Conservation (phyloP, 345 rosid species). For the Lepidium aucheri region DNA sequence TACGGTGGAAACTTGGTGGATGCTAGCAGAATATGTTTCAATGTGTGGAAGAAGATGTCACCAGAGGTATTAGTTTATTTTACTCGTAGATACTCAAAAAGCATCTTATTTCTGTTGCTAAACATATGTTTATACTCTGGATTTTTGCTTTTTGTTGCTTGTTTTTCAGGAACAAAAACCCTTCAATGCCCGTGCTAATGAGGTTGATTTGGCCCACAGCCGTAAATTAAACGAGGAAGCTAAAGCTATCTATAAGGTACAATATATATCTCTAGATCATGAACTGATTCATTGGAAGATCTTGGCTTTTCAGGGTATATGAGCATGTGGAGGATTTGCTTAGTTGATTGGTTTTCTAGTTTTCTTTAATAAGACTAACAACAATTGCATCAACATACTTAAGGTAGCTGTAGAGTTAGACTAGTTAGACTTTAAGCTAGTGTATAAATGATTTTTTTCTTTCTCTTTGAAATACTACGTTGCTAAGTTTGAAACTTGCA, state of each 20-base stretch:
- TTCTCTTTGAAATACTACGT: not conserved
- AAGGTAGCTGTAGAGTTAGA: not conserved
- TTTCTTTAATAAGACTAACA: not conserved
- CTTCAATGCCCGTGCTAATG: conserved; percentile 32
- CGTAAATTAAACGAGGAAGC: conserved; percentile 18
- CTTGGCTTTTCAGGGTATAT: not conserved
- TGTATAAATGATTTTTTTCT: not conserved
- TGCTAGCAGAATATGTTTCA: conserved; percentile 45
- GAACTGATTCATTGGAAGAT: not conserved
- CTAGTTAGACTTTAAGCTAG: not conserved
- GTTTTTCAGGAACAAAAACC: conserved; percentile 49
- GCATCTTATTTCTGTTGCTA: not conserved
- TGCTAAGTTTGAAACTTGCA: not conserved
- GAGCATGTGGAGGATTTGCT: not conserved
- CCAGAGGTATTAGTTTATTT: conserved; percentile 34
- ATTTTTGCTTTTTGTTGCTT: not conserved
- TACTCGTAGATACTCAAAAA: not conserved
- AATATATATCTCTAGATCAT: not conserved
- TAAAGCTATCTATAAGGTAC: conserved; percentile 11
- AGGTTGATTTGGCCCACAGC: conserved; percentile 25
- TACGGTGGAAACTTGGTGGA: conserved; percentile 25
- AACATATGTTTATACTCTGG: not conserved
- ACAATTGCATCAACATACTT: not conserved
- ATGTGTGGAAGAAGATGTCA: conserved; percentile 62
- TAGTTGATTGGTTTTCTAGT: not conserved